phyloP scores from a whole-genome alignment of 192 early-diverging fungal genomes.

The Phycomyces nitens region DNA sequence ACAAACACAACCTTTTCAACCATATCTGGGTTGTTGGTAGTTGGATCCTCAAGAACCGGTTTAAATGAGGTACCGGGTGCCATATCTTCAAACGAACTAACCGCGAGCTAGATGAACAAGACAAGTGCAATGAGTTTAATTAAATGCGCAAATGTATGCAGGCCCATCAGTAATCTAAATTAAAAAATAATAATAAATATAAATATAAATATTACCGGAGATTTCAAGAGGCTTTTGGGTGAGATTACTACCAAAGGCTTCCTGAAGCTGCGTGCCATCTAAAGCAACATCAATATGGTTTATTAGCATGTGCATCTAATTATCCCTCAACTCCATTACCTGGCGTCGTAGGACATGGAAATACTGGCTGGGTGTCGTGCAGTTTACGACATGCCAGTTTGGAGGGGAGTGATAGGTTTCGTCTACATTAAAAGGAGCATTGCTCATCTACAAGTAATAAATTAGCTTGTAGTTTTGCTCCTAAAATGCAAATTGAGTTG shows the following conservation, averaged over 20 bases:
- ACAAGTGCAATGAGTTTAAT: background rate
- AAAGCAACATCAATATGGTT: conserved; percentile 9
- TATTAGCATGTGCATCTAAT: too few species aligned
- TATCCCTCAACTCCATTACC: conserved; percentile 30
- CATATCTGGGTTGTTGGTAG: conserved; percentile 34
- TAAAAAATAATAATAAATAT: too few species aligned
- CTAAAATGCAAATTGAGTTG: background rate
- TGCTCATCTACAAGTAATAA: conserved; percentile 56
- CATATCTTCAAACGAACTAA: conserved; percentile 81
- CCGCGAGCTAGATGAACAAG: conserved; percentile 27
- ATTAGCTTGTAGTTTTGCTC: too few species aligned
- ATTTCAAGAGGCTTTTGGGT: conserved; percentile 68
- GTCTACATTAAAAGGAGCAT: conserved; percentile 64
- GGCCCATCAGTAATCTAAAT: too few species aligned
- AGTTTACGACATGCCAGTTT: conserved; percentile 91
- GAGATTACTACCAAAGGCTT: conserved; percentile 89
- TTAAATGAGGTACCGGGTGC: conserved; percentile 78
- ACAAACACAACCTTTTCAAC: conserved; percentile 80
- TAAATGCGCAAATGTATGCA: background rate
- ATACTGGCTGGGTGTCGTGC: conserved; percentile 93
- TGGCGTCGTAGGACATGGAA: conserved; percentile 95
- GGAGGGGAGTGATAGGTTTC: conserved; percentile 62
- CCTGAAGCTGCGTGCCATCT: conserved; percentile 82
- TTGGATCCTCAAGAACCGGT: conserved; percentile 71
- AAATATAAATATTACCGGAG: conserved; percentile 36